A percentile compares a stretch with the other conserved stretches of the same genome.
These are phyloP conservation scores for Kodamaea derodonti DNA, from an alignment of 1,139 yeast genomes.

Conservation along the genomic window DNA sequence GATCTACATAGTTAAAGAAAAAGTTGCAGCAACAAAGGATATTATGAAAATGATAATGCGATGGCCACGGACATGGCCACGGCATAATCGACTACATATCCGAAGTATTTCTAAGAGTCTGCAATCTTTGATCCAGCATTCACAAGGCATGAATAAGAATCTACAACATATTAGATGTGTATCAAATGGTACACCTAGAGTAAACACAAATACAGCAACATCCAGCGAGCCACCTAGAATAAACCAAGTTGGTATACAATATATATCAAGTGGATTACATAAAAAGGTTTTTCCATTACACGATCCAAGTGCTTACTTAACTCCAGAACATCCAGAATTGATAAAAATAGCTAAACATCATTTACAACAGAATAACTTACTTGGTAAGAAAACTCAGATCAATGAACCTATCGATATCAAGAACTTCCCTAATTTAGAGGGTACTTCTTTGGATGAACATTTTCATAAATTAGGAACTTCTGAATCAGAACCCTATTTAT, in stretches of 20 bases:
- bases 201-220: too few relatives aligned
- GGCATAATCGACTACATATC: too few relatives aligned
- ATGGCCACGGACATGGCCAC: too few relatives aligned
- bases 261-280: slow-evolving; percentile 58
- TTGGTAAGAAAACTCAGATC: slow-evolving; percentile 74
- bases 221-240: slow-evolving; percentile 45
- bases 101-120: too few relatives aligned
- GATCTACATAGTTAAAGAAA: too few relatives aligned
- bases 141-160: too few relatives aligned
- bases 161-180: too few relatives aligned
- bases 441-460: slow-evolving; percentile 75
- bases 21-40: too few relatives aligned
- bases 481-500: slow-evolving; percentile 59
- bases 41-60: too few relatives aligned
- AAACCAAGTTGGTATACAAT: slow-evolving; percentile 66
- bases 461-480: slow-evolving; percentile 66
- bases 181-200: too few relatives aligned
- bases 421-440: slow-evolving; percentile 64
- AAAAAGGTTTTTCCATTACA: slow-evolving; percentile 54
- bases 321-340: slow-evolving; percentile 32
- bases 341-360: slow-evolving; percentile 60
- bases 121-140: too few relatives aligned
- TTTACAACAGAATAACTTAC: slow-evolving; percentile 58
- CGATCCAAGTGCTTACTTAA: slow-evolving; percentile 20
- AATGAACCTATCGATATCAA: slow-evolving; percentile 58